Evolutionary conservation across 768 basidiomycete genomes (phyloP).

Genomic region (Boletus rubropictus): DNA sequence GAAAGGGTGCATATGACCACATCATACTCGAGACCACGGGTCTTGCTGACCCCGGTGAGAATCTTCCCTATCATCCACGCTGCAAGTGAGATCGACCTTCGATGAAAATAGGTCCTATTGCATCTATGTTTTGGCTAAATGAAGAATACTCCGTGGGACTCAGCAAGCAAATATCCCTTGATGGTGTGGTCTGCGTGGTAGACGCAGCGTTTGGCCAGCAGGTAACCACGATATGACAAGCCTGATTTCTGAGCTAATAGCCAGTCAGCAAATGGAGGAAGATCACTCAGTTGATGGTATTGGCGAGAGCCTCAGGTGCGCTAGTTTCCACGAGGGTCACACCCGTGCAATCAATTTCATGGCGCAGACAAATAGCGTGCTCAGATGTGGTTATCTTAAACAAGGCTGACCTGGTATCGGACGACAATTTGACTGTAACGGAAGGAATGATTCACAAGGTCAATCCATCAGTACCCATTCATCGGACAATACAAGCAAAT

Average conservation of each 20-base stretch:
- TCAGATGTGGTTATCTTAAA: conserved; percentile 91
- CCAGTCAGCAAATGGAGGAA: conserved; percentile 76
- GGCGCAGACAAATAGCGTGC: conserved; percentile 81
- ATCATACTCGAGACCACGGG: conserved; percentile 96
- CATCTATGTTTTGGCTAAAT: conserved; percentile 82
- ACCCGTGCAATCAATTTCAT: background rate
- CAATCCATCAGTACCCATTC: conserved; percentile 75
- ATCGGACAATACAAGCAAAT: conserved; percentile 62
- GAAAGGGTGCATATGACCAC: conserved; percentile 87
- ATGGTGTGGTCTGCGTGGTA: conserved; percentile 90
- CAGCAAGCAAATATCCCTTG: conserved; percentile 65
- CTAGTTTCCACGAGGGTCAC: background rate
- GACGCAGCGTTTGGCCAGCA: conserved; percentile 77
- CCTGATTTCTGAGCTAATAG: conserved; percentile 1
- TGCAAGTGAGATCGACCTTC: background rate
- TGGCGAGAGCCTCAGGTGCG: conserved; percentile 77
- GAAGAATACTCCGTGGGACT: conserved; percentile 71
- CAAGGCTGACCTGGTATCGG: conserved; percentile 73
- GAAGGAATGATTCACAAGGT: conserved; percentile 62
- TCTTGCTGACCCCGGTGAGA: conserved; percentile 84
- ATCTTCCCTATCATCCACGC: background rate
- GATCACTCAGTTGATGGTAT: conserved; percentile 57
- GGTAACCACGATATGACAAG: conserved; percentile 34
- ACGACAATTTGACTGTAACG: conserved; percentile 40
- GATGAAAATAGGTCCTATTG: conserved; percentile 61